Percentiles rank a stretch among this genome's conserved stretches.
Evolutionary conservation across 495 filamentous ascomycete genomes (phyloP).

Genomic region (Penicillium lividum): DNA sequence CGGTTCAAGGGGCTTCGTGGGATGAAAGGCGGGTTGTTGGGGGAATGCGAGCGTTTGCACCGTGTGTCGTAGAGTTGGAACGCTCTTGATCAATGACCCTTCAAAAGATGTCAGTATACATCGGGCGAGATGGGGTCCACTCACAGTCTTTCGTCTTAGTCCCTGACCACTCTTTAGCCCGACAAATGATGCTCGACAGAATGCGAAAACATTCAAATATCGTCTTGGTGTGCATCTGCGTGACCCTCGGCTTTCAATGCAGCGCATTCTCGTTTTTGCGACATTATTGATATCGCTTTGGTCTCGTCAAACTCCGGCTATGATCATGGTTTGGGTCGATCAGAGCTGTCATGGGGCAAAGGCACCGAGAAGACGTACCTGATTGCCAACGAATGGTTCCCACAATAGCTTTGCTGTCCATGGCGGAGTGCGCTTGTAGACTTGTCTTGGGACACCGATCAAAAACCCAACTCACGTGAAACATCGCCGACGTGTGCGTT

Average conservation of each 20-base stretch:
- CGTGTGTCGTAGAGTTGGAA: background rate
- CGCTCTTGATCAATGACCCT: background rate
- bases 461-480: background rate
- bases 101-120: slow-evolving; percentile 3
- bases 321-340: no score
- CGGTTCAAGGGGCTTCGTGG: no score
- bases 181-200: background rate
- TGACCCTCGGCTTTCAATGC: no score
- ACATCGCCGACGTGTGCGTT: background rate
- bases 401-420: background rate
- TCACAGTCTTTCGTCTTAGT: slow-evolving; percentile 2
- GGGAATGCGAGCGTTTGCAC: no score
- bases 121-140: background rate
- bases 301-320: no score
- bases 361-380: no score
- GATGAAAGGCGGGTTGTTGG: no score
- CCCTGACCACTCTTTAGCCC: background rate
- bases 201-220: no score
- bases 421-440: background rate
- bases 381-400: no score
- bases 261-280: no score
- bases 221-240: no score
- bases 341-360: no score
- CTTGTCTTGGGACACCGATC: background rate
- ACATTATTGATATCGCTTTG: slow-evolving; percentile 1